Base-by-base conservation (phyloP, 1,139 yeast genomes). In the Pichia sp. region DNA sequence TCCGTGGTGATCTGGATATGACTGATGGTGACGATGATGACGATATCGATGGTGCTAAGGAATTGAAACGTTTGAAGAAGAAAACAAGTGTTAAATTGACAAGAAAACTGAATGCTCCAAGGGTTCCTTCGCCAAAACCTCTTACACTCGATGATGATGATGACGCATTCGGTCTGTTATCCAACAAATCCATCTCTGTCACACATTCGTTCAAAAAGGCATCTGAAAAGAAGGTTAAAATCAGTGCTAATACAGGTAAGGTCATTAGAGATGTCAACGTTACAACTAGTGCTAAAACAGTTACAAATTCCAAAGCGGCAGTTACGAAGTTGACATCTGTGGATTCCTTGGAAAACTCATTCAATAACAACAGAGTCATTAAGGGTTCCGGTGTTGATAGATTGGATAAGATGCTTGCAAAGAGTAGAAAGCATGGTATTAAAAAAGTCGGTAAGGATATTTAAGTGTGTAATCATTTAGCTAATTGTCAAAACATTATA, bases 21-120 rank as follows among this genome's bases (percentile, higher is more conserved):
- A 44, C 47, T 9, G 43, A 37, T 40, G 42, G 32, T 19, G 38
- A 38, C 30, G 40, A 45, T n/a, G 60, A 55, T 40, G 55, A 53
- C 28, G 61, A 57, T 38, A 54, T 54, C 30, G 64, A 62, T 64
- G 69, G 64, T 4, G 44, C 53, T 28, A 59, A 63, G 47, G 57
- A 62, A 27, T 45, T 61, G 27, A 58, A 47, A 39, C 42, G 45
- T 4, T 42, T 63, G 18, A 59, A 59, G 36, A 54, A 58, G 39
- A 59, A 33, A 24, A 51, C 52, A 2, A 41, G 36, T 19, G 40
- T 50, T 4, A 43, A 46, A 28, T 27, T 53, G 14, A 44, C 17
- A 32, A 48, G 53, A 34, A 54, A 46, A 37, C 36, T 45, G 19
- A 44, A 38, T 18, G 40, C 47, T 2, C 39, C 51, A 1, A 22